A percentile compares a stretch with the other conserved stretches of the same genome.
Evolutionary conservation across 768 basidiomycete genomes (phyloP).

Genomic region (Hericium rajendrae): DNA sequence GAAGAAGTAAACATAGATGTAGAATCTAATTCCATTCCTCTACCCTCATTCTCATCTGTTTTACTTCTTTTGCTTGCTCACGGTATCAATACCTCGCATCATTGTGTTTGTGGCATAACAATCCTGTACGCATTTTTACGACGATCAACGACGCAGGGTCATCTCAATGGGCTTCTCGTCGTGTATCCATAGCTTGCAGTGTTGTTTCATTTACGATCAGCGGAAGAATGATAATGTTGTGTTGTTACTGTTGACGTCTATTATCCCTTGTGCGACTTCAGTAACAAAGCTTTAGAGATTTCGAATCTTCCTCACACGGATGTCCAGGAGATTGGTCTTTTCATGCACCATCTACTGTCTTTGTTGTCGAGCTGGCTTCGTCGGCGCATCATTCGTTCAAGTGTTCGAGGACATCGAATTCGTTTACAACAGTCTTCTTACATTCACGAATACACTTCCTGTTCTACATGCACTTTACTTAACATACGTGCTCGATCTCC

Average conservation of each 20-base stretch:
- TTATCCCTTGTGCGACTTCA: neutral
- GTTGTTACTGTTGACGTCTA: constrained; percentile 19
- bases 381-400: too few species aligned
- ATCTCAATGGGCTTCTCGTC: constrained; percentile 17
- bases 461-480: neutral
- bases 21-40: constrained; percentile 31
- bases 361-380: too few species aligned
- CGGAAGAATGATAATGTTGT: constrained; percentile 22
- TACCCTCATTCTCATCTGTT: constrained; percentile 29
- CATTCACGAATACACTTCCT: too few species aligned
- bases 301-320: too few species aligned
- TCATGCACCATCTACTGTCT: too few species aligned
- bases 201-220: constrained; percentile 19
- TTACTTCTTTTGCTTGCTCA: constrained; percentile 32
- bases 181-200: constrained; percentile 19
- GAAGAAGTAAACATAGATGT: constrained; percentile 87
- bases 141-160: constrained; percentile 19
- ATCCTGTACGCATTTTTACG: constrained; percentile 27
- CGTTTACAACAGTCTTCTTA: too few species aligned
- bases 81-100: constrained; percentile 21
- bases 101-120: constrained; percentile 18
- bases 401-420: too few species aligned
- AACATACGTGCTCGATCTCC: constrained; percentile 77
- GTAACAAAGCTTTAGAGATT: too few species aligned
- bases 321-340: neutral